A percentile compares a stretch with the other conserved stretches of the same genome.
phyloP scores from a whole-genome alignment of 371 early-diverging fungal genomes.

The Vairimorpha ceranae region DNA sequence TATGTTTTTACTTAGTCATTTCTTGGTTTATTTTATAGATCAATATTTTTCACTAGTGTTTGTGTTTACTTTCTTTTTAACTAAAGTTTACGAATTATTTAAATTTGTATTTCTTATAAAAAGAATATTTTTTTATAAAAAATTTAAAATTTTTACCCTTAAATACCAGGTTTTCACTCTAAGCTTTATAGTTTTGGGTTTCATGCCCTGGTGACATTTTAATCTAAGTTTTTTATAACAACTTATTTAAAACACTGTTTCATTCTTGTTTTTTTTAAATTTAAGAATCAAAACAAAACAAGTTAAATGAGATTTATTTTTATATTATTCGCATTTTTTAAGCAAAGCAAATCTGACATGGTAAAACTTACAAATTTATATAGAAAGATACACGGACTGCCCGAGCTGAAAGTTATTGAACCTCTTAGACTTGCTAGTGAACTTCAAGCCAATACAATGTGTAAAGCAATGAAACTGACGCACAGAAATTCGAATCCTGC shows the following conservation, averaged over 20 bases:
- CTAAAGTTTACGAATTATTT: too few species aligned
- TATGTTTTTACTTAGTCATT: too few species aligned
- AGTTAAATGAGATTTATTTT: neutral
- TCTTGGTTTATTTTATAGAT: too few species aligned
- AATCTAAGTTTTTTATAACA: neutral
- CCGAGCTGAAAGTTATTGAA: constrained; percentile 18
- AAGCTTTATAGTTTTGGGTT: constrained; percentile 7
- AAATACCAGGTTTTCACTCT: constrained; percentile 24
- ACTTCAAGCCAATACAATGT: constrained; percentile 54
- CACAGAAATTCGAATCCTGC: constrained; percentile 32
- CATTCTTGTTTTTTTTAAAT: neutral
- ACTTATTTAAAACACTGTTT: neutral
- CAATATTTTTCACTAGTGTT: too few species aligned
- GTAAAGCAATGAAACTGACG: constrained; percentile 37
- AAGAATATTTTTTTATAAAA: too few species aligned
- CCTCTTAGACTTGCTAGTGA: constrained; percentile 43
- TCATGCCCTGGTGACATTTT: constrained; percentile 45
- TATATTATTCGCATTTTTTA: constrained; percentile 11
- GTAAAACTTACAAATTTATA: constrained; percentile 53
- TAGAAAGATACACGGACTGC: constrained; percentile 43
- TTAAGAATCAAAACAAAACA: neutral
- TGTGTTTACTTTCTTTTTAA: too few species aligned
- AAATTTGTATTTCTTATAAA: too few species aligned
- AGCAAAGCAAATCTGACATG: constrained; percentile 30
- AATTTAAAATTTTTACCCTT: too few species aligned